Evolutionary conservation across 768 basidiomycete species (phyloP).

Genomic region (Tricholomella constricta): DNA sequence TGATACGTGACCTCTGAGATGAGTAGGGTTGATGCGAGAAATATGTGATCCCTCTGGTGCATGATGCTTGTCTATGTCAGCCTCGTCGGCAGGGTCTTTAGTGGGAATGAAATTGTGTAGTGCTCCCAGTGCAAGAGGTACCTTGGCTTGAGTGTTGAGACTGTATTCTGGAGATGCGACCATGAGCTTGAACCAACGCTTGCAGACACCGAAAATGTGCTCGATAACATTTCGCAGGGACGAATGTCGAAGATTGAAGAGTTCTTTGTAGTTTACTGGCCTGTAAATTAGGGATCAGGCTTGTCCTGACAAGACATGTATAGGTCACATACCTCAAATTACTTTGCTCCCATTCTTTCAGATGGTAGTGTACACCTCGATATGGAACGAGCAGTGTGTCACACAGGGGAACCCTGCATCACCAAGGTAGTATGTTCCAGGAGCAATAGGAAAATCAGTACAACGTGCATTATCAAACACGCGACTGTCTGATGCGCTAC

Average conservation of each 20-base stretch:
- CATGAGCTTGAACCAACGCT: constrained; percentile 19
- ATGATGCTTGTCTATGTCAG: background rate
- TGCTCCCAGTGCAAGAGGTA: constrained; percentile 20
- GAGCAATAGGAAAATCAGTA: too few species aligned
- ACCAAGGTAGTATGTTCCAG: too few species aligned
- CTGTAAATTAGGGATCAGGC: constrained; percentile 6
- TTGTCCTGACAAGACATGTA: background rate
- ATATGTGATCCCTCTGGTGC: background rate
- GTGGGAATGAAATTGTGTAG: constrained; percentile 31
- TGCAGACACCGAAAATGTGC: constrained; percentile 25
- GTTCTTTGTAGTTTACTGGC: constrained; percentile 22
- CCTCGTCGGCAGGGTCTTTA: constrained; percentile 19
- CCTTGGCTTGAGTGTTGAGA: constrained; percentile 18
- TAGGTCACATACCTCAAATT: constrained; percentile 1
- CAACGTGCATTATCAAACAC: too few species aligned
- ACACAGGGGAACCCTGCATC: too few species aligned
- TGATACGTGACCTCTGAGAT: constrained; percentile 13
- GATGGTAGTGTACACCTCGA: too few species aligned
- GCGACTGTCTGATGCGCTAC: too few species aligned
- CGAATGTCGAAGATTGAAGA: constrained; percentile 28
- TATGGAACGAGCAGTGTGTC: too few species aligned
- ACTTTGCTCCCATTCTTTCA: constrained; percentile 31
- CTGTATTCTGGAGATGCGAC: constrained; percentile 6
- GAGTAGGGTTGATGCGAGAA: constrained; percentile 7
- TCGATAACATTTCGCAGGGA: constrained; percentile 26